Base-by-base conservation (phyloP, 768 basidiomycete species). In the Leccinellum luteum region DNA sequence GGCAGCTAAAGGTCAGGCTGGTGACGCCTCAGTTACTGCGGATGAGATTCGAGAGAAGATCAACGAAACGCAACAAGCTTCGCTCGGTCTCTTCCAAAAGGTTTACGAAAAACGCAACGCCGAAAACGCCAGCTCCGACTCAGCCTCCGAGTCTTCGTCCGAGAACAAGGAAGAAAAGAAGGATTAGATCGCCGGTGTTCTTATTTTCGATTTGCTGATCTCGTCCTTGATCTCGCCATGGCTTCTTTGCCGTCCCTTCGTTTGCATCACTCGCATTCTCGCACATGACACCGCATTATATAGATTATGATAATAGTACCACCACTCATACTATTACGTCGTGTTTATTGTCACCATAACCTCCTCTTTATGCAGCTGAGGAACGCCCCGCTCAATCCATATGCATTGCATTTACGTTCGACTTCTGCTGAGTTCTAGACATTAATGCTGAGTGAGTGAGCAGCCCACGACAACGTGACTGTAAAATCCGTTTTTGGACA, bases 71-170 rank as follows among this genome's bases (percentile, higher is more conserved):
- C 96, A 98, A 70, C 87, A 90, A 66, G 96, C 95, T 15, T 95
- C 93, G 17, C 85, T 98, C 35, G 91, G 92, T 58, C 87, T 98
- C 58, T 98, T 98, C 95, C 90, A 96, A 76, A 96, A 94, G 87
- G 86, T 92, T 14, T 94, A 95, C 72, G 92, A 94, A 82, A 96
- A 96, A 84, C 85, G 89, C 57, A 85, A 83, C 64, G 87, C 89
- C 28, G 90, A 92, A 75, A 82, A 81, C 61, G 76, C 71, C 38
- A 41, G 10, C 77, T 58, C 76, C 15, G 21, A 47, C 6, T 9
- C 30, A 38, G 8, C 25, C 77, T 58, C 76, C 9, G 23, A 48
- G 47, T 6, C 21, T 3, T 10, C 67, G 72, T 34, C 73, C 7
- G 73, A 77, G 67, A 75, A 76, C 68, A 80, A 79, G 63, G 74